Evolutionary conservation across 2,329 filamentous ascomycete species (phyloP).

Genomic region (Colletotrichum somersetense): DNA sequence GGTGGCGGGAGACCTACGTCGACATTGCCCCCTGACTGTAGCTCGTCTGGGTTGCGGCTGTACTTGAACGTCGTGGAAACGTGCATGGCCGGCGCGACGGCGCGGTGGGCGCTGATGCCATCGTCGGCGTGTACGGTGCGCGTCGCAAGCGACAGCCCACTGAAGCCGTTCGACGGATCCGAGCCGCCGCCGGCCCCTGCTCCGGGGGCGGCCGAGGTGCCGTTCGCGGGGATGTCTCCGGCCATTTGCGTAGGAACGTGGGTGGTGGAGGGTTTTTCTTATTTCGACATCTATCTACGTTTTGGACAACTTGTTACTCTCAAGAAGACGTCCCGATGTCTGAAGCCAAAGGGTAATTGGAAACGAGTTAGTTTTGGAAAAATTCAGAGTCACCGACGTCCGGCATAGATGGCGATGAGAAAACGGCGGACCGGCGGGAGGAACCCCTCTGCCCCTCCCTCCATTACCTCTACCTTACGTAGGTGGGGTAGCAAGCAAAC

Average conservation of each 20-base stretch:
- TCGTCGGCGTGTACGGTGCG: conserved; percentile 87
- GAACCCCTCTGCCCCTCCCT: conserved; percentile 28
- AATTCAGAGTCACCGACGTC: background rate
- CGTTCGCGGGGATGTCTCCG: conserved; percentile 21
- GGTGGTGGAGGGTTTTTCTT: background rate
- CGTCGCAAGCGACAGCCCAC: conserved; percentile 71
- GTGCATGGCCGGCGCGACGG: conserved; percentile 91
- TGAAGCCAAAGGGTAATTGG: background rate
- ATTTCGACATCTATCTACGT: background rate
- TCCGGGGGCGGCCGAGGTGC: conserved; percentile 7
- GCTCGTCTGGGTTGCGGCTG: conserved; percentile 73
- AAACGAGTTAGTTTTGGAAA: background rate
- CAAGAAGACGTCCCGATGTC: background rate
- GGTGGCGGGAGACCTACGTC: conserved; percentile 61
- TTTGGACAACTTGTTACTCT: background rate
- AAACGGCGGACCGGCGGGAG: conserved; percentile 1
- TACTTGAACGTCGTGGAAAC: conserved; percentile 94
- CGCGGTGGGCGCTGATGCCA: conserved; percentile 77
- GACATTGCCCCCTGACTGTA: conserved; percentile 65
- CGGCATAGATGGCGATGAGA: conserved; percentile 18
- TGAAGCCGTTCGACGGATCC: conserved; percentile 42
- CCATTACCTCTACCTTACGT: conserved; percentile 14
- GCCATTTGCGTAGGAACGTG: conserved; percentile 9
- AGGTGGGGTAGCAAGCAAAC: conserved; percentile 37
- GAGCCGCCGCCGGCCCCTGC: conserved; percentile 15